Conservation (phyloP, 306 rosid species). For the Dalbergia cultrata region DNA sequence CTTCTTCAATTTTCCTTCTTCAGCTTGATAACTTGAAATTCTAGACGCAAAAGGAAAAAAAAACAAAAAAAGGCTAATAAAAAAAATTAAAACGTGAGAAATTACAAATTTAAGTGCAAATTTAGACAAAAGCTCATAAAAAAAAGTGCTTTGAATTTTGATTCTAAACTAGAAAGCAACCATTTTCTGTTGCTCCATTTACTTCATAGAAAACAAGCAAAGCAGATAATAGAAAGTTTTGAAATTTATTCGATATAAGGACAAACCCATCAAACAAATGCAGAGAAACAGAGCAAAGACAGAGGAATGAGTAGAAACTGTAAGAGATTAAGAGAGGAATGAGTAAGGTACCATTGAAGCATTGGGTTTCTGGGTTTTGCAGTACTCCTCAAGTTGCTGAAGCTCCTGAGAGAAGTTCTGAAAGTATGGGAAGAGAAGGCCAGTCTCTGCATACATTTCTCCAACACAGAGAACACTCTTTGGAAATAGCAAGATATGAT, state of each 20-base stretch:
- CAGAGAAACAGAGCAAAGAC: slow-evolving; percentile 42
- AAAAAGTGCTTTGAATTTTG: neutral
- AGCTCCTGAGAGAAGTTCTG: slow-evolving; percentile 75
- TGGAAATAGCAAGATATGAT: slow-evolving; percentile 25
- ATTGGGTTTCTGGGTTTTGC: slow-evolving; percentile 69
- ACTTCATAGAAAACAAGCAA: slow-evolving; percentile 29
- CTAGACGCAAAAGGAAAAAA: neutral
- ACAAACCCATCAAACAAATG: slow-evolving; percentile 48
- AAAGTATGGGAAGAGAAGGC: slow-evolving; percentile 71
- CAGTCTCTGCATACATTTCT: slow-evolving; percentile 90
- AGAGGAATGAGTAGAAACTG: slow-evolving; percentile 18
- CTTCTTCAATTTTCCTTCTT: slow-evolving; percentile 18
- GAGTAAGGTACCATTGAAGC: slow-evolving; percentile 63
- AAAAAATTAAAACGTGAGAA: slow-evolving; percentile 16
- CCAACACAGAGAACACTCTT: slow-evolving; percentile 26
- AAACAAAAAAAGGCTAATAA: neutral
- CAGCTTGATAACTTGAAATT: slow-evolving; percentile 1
- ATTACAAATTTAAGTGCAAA: neutral
- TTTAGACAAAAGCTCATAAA: neutral
- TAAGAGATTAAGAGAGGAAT: slow-evolving; percentile 1
- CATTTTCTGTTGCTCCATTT: slow-evolving; percentile 41
- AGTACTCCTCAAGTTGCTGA: slow-evolving; percentile 85
- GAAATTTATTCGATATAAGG: slow-evolving; percentile 30
- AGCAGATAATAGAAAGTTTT: slow-evolving; percentile 7
- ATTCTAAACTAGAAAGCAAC: slow-evolving; percentile 12